phyloP scores from a whole-genome alignment of 208 protist genomes.

The Leishmania braziliensis region DNA sequence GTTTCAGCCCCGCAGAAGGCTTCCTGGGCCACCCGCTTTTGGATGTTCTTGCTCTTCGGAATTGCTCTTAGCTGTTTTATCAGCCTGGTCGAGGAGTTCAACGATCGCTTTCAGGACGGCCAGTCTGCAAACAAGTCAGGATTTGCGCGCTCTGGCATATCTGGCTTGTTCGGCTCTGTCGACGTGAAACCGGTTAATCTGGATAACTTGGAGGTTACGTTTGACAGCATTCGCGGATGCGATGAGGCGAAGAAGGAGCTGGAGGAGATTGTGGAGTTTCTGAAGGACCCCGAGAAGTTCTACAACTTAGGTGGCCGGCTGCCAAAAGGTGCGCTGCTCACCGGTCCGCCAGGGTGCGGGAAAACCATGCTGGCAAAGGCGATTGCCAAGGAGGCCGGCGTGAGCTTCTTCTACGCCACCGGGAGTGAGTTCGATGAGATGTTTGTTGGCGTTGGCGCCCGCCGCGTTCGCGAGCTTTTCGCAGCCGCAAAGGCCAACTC shows the following conservation, averaged over 20 bases:
- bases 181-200: slow-evolving; percentile 84
- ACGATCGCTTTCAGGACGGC: slow-evolving; percentile 40
- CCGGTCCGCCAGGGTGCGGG: slow-evolving; percentile 97
- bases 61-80: slow-evolving; percentile 70
- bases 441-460: slow-evolving; percentile 97
- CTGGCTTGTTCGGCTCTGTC: slow-evolving; percentile 45
- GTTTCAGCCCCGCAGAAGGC: slow-evolving; percentile 68
- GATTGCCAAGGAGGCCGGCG: slow-evolving; percentile 93
- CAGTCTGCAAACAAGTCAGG: slow-evolving; percentile 30
- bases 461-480: slow-evolving; percentile 95
- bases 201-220: slow-evolving; percentile 78
- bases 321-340: slow-evolving; percentile 96
- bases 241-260: slow-evolving; percentile 94
- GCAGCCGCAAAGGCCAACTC: slow-evolving; percentile 91
- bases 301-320: slow-evolving; percentile 94
- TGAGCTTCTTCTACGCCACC: slow-evolving; percentile 96
- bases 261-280: slow-evolving; percentile 93
- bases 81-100: slow-evolving; percentile 39
- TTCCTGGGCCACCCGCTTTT: slow-evolving; percentile 67
- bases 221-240: slow-evolving; percentile 87
- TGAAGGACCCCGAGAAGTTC: slow-evolving; percentile 95
- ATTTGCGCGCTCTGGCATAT: slow-evolving; percentile 29
- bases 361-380: slow-evolving; percentile 95
- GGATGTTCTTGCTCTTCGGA: slow-evolving; percentile 74
- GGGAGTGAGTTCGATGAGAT: slow-evolving; percentile 98